A percentile compares a stretch with the other conserved stretches of the same genome.
Evolutionary conservation across 352 stramenopile genomes (phyloP).

Genomic region (Elongisporangium senticosum): DNA sequence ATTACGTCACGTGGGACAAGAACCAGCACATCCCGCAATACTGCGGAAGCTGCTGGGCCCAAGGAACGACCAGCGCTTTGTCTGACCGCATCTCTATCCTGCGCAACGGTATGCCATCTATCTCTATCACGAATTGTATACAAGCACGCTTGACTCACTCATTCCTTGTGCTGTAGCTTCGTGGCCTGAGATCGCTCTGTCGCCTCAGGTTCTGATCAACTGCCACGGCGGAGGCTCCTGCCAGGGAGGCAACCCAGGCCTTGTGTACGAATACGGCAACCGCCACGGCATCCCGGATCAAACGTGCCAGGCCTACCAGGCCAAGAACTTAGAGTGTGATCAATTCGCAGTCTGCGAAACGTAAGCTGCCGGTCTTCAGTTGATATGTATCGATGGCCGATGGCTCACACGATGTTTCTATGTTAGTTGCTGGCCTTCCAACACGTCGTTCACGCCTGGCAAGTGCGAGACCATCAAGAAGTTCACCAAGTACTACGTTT

Average conservation of each 20-base stretch:
- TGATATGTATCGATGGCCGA: not conserved
- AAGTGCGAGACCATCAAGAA: conserved; percentile 81
- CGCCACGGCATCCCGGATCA: conserved; percentile 88
- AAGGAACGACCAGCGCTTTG: conserved; percentile 83
- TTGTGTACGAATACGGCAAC: conserved; percentile 85
- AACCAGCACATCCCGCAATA: conserved; percentile 98
- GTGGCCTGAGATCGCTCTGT: conserved; percentile 81
- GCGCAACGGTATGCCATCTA: conserved; percentile 52
- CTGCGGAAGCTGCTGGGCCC: conserved; percentile 91
- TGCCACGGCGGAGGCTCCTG: conserved; percentile 76
- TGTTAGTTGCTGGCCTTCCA: conserved; percentile 66
- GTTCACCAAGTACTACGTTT: conserved; percentile 88
- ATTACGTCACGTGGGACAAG: conserved; percentile 96
- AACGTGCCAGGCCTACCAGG: conserved; percentile 90
- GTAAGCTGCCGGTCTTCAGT: conserved; percentile 20
- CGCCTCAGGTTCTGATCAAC: conserved; percentile 82
- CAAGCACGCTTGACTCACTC: conserved; percentile 1
- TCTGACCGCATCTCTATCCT: conserved; percentile 91
- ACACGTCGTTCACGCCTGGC: conserved; percentile 81
- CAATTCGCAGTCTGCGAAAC: conserved; percentile 79
- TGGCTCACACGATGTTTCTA: conserved; percentile 5
- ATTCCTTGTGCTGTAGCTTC: conserved; percentile 24
- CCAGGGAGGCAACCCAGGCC: conserved; percentile 70
- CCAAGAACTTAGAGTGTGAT: conserved; percentile 77
- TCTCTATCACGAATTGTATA: not conserved